These are phyloP conservation scores for Tulasnella sp. DNA, from an alignment of 768 basidiomycete genomes.

Conservation along the genomic window DNA sequence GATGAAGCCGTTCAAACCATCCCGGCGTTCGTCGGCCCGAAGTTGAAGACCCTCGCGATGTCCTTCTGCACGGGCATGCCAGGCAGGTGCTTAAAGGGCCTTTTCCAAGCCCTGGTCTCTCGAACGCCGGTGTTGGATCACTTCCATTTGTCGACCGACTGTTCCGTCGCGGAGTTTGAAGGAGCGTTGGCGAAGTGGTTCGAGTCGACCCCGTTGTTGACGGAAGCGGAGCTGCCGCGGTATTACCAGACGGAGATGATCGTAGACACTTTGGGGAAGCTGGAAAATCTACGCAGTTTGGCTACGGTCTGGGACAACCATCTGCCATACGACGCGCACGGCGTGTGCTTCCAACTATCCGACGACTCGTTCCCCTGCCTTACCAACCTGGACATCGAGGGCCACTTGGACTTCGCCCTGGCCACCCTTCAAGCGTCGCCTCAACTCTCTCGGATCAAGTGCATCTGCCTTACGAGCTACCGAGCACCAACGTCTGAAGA, in stretches of 20 bases:
- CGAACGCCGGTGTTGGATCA: neutral
- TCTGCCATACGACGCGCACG: no score
- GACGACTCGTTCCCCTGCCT: no score
- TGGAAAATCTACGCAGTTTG: neutral
- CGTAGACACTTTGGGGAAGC: neutral
- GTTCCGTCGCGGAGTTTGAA: neutral
- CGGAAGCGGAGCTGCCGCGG: neutral
- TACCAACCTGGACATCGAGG: no score
- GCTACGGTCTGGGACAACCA: neutral
- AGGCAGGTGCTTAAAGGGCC: no score
- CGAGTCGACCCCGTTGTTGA: neutral
- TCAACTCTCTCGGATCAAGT: neutral
- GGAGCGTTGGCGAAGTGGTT: neutral
- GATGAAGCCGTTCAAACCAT: neutral
- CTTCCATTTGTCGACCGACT: neutral
- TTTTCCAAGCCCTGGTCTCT: neutral
- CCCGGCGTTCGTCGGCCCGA: neutral
- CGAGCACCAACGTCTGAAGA: neutral
- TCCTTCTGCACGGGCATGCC: no score
- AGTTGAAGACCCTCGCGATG: neutral
- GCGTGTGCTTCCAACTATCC: no score
- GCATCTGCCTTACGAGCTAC: neutral
- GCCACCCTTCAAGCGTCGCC: neutral
- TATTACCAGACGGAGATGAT: neutral
- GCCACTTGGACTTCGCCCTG: no score